These are phyloP conservation scores for Quercus ilex DNA, from an alignment of 306 rosid species.

Conservation along the genomic window DNA sequence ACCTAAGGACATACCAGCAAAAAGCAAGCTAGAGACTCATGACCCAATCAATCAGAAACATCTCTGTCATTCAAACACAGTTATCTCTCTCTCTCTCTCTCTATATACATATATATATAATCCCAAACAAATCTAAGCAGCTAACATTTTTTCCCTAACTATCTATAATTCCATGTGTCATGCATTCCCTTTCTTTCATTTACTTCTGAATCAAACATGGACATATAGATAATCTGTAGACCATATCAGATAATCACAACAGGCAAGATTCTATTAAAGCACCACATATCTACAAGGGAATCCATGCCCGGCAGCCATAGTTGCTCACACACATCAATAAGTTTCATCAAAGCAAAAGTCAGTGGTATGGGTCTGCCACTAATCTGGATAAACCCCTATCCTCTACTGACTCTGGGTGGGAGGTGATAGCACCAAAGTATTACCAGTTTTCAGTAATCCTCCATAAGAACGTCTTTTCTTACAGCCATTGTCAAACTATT, in stretches of 20 bases:
- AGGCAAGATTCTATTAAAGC: not conserved
- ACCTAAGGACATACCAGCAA: not conserved
- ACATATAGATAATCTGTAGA: no score
- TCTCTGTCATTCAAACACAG: no score
- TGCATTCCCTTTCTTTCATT: no score
- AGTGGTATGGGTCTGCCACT: not conserved
- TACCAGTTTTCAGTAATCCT: not conserved
- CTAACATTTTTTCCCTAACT: no score
- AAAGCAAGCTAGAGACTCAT: not conserved
- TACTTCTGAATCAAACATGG: no score
- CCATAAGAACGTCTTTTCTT: not conserved
- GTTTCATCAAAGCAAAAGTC: not conserved
- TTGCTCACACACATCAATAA: not conserved
- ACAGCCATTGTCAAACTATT: not conserved
- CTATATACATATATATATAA: no score
- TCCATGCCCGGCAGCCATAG: not conserved
- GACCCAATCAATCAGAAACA: not conserved
- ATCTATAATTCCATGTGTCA: no score
- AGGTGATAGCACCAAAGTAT: not conserved
- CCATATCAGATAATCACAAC: not conserved
- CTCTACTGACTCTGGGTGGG: not conserved
- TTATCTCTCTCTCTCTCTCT: no score
- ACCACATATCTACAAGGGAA: not conserved
- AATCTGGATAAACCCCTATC: not conserved
- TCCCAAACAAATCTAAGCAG: no score